Evolutionary conservation across 768 basidiomycete species (phyloP).

Genomic region (Mycena amicta): DNA sequence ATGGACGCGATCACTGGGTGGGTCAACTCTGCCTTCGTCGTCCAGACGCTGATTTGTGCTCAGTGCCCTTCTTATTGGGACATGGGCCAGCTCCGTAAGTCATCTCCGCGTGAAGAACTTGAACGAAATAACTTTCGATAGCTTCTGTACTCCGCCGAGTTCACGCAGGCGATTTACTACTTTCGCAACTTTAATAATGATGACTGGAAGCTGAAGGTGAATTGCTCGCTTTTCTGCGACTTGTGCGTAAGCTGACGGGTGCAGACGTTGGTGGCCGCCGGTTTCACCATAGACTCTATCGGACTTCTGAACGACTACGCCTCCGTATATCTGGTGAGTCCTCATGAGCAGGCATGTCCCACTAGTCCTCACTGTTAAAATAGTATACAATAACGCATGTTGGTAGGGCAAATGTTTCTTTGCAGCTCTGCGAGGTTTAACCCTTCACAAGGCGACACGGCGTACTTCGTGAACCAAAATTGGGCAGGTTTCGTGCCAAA

Average conservation of each 20-base stretch:
- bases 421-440: not conserved
- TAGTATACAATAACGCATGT: not conserved
- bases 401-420: not conserved
- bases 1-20: no score
- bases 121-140: not conserved
- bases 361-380: not conserved
- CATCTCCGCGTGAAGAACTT: not conserved
- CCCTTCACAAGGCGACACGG: not conserved
- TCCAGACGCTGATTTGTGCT: no score
- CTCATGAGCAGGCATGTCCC: not conserved
- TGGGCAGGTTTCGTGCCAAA: not conserved
- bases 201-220: not conserved
- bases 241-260: no score
- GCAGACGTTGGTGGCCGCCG: not conserved
- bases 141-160: slow-evolving; percentile 3
- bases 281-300: not conserved
- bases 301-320: not conserved
- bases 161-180: not conserved
- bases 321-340: not conserved
- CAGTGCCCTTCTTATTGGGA: not conserved
- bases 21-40: no score
- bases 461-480: slow-evolving; percentile 1
- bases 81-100: slow-evolving; percentile 1
- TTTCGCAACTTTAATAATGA: not conserved
- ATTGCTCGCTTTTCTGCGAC: not conserved